Evolutionary conservation across 1,139 yeast species (phyloP).

Genomic region (Yamadazyma siamensis): DNA sequence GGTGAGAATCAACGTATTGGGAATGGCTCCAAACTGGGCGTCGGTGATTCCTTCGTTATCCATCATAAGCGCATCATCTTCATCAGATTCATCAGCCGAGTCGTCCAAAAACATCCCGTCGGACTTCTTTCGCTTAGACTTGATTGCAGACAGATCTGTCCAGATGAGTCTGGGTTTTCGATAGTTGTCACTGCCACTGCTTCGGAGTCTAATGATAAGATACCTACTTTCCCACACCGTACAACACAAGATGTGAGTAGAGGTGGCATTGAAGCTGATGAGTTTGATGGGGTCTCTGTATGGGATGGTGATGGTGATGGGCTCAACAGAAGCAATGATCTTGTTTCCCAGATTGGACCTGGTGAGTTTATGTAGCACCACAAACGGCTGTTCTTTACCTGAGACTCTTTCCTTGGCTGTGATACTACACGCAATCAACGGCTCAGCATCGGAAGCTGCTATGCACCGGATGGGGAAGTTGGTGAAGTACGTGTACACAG

Average conservation of each 20-base stretch:
- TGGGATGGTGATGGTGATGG: constrained; percentile 76
- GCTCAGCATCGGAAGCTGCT: constrained; percentile 63
- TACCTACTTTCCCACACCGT: constrained; percentile 81
- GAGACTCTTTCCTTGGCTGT: constrained; percentile 72
- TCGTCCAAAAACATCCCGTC: constrained; percentile 17
- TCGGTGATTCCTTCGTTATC: constrained; percentile 90
- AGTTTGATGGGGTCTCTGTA: constrained; percentile 81
- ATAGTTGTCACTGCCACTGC: constrained; percentile 29
- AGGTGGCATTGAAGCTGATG: constrained; percentile 66
- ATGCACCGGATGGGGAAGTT: constrained; percentile 78
- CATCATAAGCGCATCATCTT: constrained; percentile 42
- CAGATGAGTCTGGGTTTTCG: constrained; percentile 61
- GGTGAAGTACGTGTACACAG: constrained; percentile 66
- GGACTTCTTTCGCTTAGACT: constrained; percentile 14
- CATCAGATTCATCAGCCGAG: constrained; percentile 18
- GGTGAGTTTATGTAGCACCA: constrained; percentile 57
- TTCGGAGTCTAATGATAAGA: constrained; percentile 64
- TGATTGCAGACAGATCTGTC: constrained; percentile 27
- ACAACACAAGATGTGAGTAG: constrained; percentile 72
- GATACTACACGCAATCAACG: constrained; percentile 73
- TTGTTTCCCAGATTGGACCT: constrained; percentile 15
- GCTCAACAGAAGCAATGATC: constrained; percentile 40
- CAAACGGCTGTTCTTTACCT: constrained; percentile 76
- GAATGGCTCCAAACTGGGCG: constrained; percentile 51
- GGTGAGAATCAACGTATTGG: constrained; percentile 36